Evolutionary conservation across 1,139 yeast genomes (phyloP), one percentile per base, ranked within the genome.

Genomic region (Yamadazyma sp.): DNA sequence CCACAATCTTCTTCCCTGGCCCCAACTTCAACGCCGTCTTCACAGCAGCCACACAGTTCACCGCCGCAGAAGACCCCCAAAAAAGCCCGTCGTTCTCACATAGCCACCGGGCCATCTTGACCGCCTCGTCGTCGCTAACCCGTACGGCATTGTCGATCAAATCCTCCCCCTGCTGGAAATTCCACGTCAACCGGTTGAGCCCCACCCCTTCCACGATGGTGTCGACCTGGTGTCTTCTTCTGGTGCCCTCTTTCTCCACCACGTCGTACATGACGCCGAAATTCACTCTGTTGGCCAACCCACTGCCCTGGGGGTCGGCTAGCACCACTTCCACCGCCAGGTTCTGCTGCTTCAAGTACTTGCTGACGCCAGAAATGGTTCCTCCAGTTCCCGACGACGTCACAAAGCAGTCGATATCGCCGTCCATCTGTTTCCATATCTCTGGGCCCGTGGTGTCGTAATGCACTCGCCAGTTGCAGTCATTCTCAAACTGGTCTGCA

Each of bases 231-330:
- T 92, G 98, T 50, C 98, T 73, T 56, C 98, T 75, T 51, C 98
- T 73, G 0, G 94, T 87, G 1, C 98, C 98, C 63, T 92, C 98
- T 50, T 75, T 81, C 60, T 92, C 98, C 14, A 81, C 91, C 2
- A 71, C 49, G 52, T 91, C 96, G 59, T 87, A 92, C 97, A 92
- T 88, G 5, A 92, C 98, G 1, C 97, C 97, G 54, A 67, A 81
- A 53, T 87, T 87, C 41, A 92, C 78, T 45, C 95, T 69, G 63
- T 92, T 89, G 54, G 75, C 85, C 49, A 92, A 75, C 0, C 98
- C 98, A 10, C 94, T 82, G 0, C 98, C 98, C 55, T 88, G 98
- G 1, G 98, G 98, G 59, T 92, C 98, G 0, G 97, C 96, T 28
- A 92, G 66, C 1, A 87, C 70, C 1, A 81, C 73, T 34, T 62